Percentiles rank a stretch among this genome's conserved stretches.
phyloP scores from a whole-genome alignment of 2,329 filamentous ascomycete genomes.

The Cryphonectria japonica region DNA sequence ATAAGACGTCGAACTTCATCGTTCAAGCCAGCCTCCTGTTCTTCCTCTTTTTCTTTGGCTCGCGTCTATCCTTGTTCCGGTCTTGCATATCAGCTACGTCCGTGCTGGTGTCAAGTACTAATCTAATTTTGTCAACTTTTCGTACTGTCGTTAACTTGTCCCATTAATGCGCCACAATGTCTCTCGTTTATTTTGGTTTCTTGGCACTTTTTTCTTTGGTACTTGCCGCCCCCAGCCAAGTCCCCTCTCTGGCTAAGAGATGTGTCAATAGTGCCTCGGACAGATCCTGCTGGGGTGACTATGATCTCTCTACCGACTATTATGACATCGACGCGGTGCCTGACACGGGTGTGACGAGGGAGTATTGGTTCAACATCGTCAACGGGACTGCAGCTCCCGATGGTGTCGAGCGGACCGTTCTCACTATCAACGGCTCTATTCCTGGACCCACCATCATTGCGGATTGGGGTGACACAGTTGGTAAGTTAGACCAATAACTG shows the following conservation, averaged over 20 bases:
- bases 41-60: background rate
- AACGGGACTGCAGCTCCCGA: conserved; percentile 39
- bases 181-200: background rate
- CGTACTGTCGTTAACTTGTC: background rate
- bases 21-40: background rate
- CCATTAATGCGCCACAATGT: conserved; percentile 9
- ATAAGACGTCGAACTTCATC: background rate
- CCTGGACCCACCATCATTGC: conserved; percentile 48
- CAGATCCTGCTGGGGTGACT: conserved; percentile 42
- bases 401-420: conserved; percentile 36
- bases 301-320: conserved; percentile 43
- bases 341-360: conserved; percentile 44
- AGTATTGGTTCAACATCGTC: conserved; percentile 36
- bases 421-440: conserved; percentile 50
- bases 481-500: conserved; percentile 23
- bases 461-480: conserved; percentile 19
- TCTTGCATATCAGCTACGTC: background rate
- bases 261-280: conserved; percentile 19
- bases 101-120: background rate
- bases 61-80: background rate
- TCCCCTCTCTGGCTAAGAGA: conserved; percentile 6
- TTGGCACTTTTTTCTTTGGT: background rate
- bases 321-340: conserved; percentile 32
- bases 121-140: background rate
- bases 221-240: conserved; percentile 4